A percentile compares a stretch with the other conserved stretches of the same genome.
These are phyloP conservation scores for Pseudocercospora fijiensis DNA, from an alignment of 2,329 filamentous ascomycete genomes.

Conservation along the genomic window DNA sequence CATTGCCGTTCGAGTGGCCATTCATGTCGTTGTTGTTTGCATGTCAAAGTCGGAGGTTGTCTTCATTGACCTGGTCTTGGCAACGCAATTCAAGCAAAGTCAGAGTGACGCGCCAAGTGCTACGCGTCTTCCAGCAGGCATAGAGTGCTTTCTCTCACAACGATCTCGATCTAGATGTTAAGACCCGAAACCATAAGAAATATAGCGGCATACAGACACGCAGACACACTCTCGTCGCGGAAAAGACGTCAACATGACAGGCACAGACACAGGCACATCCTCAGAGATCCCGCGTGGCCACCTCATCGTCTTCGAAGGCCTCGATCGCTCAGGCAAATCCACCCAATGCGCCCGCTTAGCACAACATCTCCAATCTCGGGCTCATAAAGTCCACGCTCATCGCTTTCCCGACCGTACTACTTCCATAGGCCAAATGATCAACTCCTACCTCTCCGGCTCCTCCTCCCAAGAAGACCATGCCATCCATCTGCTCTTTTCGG, in stretches of 20 bases:
- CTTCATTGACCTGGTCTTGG: background rate
- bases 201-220: too few relatives aligned
- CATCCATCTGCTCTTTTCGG: conserved; percentile 85
- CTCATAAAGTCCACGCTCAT: conserved; percentile 57
- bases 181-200: too few relatives aligned
- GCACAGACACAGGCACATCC: background rate
- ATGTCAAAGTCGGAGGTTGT: background rate
- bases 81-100: too few relatives aligned
- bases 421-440: conserved; percentile 82
- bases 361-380: conserved; percentile 51
- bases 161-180: background rate
- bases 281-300: conserved; percentile 53
- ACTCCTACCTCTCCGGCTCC: conserved; percentile 72
- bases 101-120: conserved; percentile 12
- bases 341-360: conserved; percentile 76
- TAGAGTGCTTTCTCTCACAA: background rate
- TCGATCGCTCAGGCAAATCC: conserved; percentile 89
- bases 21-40: conserved; percentile 13
- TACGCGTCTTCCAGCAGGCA: conserved; percentile 2
- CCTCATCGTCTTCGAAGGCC: conserved; percentile 80
- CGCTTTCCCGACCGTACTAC: conserved; percentile 78
- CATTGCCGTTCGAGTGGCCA: conserved; percentile 16
- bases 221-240: too few relatives aligned
- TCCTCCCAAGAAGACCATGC: conserved; percentile 79
- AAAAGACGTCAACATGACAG: background rate